These are phyloP conservation scores for Colletotrichum liriopes DNA, from an alignment of 2,329 filamentous ascomycete genomes.

Conservation along the genomic window DNA sequence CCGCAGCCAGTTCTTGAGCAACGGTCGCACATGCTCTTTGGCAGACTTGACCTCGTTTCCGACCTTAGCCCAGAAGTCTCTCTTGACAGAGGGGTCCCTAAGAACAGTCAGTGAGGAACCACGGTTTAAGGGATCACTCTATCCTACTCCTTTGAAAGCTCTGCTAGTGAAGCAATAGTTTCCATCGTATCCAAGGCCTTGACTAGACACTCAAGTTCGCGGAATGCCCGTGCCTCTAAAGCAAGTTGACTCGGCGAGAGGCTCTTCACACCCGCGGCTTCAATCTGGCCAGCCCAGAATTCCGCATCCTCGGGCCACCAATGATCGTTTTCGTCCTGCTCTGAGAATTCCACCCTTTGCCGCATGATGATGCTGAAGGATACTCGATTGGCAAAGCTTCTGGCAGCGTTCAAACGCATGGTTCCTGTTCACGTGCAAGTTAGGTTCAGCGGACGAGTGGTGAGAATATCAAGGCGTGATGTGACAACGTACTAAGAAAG, in stretches of 20 bases:
- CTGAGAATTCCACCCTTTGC: conserved; percentile 55
- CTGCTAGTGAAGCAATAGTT: conserved; percentile 72
- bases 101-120: conserved; percentile 47
- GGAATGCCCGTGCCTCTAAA: conserved; percentile 73
- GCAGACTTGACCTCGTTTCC: conserved; percentile 68
- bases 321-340: conserved; percentile 53
- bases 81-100: conserved; percentile 54
- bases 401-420: conserved; percentile 69
- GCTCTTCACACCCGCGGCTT: conserved; percentile 54
- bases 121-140: background rate
- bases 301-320: conserved; percentile 56
- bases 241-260: conserved; percentile 61
- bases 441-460: conserved; percentile 38
- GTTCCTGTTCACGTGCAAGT: conserved; percentile 55
- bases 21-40: conserved; percentile 70
- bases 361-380: conserved; percentile 65
- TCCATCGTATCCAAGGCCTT: conserved; percentile 78
- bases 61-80: conserved; percentile 70
- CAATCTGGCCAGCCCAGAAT: conserved; percentile 58
- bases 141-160: conserved; percentile 68
- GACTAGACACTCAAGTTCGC: conserved; percentile 79
- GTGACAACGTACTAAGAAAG: conserved; percentile 80
- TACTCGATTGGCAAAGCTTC: conserved; percentile 67
- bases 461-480: conserved; percentile 39
- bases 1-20: conserved; percentile 78